These are phyloP conservation scores for Monilinia fructicola DNA, from an alignment of 2,329 filamentous ascomycete genomes.

Conservation along the genomic window DNA sequence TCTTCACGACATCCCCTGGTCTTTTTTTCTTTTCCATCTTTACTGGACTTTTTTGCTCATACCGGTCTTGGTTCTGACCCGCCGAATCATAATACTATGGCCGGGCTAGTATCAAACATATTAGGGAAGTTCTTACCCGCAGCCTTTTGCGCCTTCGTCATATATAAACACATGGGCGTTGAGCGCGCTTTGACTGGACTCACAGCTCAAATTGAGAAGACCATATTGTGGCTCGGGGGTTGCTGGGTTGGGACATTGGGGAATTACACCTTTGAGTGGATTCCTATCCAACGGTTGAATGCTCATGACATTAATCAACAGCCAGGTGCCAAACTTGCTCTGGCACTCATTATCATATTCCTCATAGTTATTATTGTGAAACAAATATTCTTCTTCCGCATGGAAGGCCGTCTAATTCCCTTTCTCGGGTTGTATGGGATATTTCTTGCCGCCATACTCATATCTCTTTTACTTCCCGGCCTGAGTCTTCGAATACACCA, in stretches of 20 bases:
- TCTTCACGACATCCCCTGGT: constrained; percentile 76
- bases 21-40: constrained; percentile 87
- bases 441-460: constrained; percentile 64
- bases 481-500: constrained; percentile 89
- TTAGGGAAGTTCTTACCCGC: constrained; percentile 83
- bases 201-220: constrained; percentile 84
- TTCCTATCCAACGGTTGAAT: constrained; percentile 90
- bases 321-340: constrained; percentile 80
- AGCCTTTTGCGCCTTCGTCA: constrained; percentile 81
- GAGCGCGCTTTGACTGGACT: constrained; percentile 69
- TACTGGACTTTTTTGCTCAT: constrained; percentile 77
- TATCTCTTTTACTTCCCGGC: constrained; percentile 70
- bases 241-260: constrained; percentile 90
- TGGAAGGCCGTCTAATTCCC: constrained; percentile 75
- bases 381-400: constrained; percentile 83
- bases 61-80: constrained; percentile 88
- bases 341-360: constrained; percentile 73
- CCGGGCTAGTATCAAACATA: constrained; percentile 72
- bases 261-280: constrained; percentile 93
- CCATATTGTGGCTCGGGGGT: constrained; percentile 82
- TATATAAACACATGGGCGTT: constrained; percentile 81
- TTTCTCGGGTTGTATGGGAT: constrained; percentile 77
- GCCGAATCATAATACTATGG: constrained; percentile 65
- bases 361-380: constrained; percentile 67
- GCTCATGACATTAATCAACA: constrained; percentile 85